Evolutionary conservation across 2,329 filamentous ascomycete genomes (phyloP).

Genomic region (Ustilaginoidea virens): DNA sequence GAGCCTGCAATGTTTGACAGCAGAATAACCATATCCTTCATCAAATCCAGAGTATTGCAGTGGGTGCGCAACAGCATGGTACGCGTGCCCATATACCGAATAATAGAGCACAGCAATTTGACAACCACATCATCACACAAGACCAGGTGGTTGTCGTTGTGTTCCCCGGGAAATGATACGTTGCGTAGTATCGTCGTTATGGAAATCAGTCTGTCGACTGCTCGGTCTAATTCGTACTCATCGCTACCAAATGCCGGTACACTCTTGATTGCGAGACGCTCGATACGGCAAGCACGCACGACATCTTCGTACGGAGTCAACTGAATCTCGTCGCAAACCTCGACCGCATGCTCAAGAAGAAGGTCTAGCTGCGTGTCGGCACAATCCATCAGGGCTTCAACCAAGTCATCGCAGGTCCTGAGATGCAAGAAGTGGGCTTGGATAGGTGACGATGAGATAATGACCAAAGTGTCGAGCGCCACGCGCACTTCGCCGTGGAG

Average conservation of each 20-base stretch:
- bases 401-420: slow-evolving; percentile 67
- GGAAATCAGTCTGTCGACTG: slow-evolving; percentile 75
- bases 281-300: slow-evolving; percentile 58
- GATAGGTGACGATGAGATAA: slow-evolving; percentile 45
- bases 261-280: slow-evolving; percentile 58
- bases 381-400: slow-evolving; percentile 79
- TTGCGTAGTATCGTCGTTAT: slow-evolving; percentile 89
- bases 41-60: slow-evolving; percentile 81
- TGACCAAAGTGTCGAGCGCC: slow-evolving; percentile 70
- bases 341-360: slow-evolving; percentile 68
- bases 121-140: slow-evolving; percentile 66
- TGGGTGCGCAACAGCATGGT: slow-evolving; percentile 73
- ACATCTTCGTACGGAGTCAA: slow-evolving; percentile 80
- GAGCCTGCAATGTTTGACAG: slow-evolving; percentile 76
- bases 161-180: slow-evolving; percentile 59
- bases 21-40: slow-evolving; percentile 86
- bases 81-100: slow-evolving; percentile 76
- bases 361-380: slow-evolving; percentile 77
- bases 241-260: slow-evolving; percentile 57
- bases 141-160: slow-evolving; percentile 49
- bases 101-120: slow-evolving; percentile 69
- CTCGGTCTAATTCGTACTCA: slow-evolving; percentile 70
- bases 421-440: slow-evolving; percentile 52
- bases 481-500: slow-evolving; percentile 81
- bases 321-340: slow-evolving; percentile 75